Base-by-base conservation (phyloP, 805 yeast species). In the Myxozyma vanderwaltii region DNA sequence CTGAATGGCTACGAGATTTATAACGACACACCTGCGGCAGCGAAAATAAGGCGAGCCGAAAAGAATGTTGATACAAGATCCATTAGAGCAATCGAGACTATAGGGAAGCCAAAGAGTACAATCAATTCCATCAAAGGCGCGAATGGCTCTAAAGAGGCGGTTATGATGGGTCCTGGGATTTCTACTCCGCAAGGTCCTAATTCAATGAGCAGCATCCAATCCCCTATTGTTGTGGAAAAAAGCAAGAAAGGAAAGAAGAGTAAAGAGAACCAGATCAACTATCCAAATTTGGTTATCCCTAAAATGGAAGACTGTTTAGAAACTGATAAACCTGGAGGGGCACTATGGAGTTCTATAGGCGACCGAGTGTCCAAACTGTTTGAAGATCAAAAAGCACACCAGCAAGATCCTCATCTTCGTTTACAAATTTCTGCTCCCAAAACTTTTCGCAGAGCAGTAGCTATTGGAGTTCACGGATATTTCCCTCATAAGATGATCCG, bases 401-500 rank as follows among this genome's bases (percentile, higher is more conserved):
- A 19, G 13, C 55, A 56, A 10, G 46, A 23, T 12, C 35, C 36
- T 17, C 56, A 35, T n/a, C 43, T 53, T 3, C 57, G 41, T 2
- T 29, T 62, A 17, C 50, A 48, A 19, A 19, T 62, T 17, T 40
- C 52, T 1, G 4, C 63, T 10, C 57, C 66, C 6, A 58, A 58
- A 23, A 33, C 40, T 4, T 36, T 61, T 17, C 38, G 21, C 23
- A 83, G 84, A 62, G 88, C 88, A 0, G 79, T 92, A 31, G 86
- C 94, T 36, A 83, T 92, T 58, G 99, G 99, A 0, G 91, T 92
- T 1, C 99, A 92, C 75, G 99, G 99, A 0, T 92, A 91, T 70
- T 92, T 94, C 76, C 99, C 99, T 0, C 87, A 90, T 1, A 83
- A 81, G 63, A 85, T 90, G 79, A 77, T 94, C 7, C 76, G 99